A percentile compares a stretch with the other conserved stretches of the same genome.
Evolutionary conservation across 2,329 filamentous ascomycete genomes (phyloP).

Genomic region (Cytospora chrysosperma): DNA sequence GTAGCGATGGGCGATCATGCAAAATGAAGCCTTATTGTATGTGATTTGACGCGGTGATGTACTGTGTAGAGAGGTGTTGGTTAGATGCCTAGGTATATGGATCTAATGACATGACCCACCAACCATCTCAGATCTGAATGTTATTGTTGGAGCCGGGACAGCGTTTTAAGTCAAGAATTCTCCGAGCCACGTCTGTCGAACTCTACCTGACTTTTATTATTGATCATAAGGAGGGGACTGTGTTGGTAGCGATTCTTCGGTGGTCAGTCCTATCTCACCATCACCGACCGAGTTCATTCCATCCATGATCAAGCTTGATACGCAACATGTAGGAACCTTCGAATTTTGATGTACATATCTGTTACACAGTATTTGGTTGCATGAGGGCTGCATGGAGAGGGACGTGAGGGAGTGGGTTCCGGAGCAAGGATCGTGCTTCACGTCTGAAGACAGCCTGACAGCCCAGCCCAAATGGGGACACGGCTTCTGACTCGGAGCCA

Average conservation of each 20-base stretch:
- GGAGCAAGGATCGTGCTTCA: conserved; percentile 12
- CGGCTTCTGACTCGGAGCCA: conserved; percentile 11
- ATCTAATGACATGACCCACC: conserved; percentile 9
- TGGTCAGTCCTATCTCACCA: not conserved
- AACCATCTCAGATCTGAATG: conserved; percentile 15
- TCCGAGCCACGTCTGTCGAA: conserved; percentile 5
- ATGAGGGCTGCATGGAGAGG: conserved; percentile 16
- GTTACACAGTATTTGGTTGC: not conserved
- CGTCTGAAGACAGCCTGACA: not conserved
- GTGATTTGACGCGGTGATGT: no score
- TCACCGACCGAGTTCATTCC: not conserved
- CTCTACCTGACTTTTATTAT: not conserved
- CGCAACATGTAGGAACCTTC: not conserved
- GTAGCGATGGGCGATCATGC: not conserved
- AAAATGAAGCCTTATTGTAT: not conserved
- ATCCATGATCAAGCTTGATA: not conserved
- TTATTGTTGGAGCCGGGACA: conserved; percentile 6
- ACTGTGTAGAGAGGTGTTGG: conserved; percentile 3
- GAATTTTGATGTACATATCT: not conserved
- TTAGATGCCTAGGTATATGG: not conserved
- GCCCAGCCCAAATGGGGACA: conserved; percentile 9
- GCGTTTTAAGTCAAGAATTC: conserved; percentile 3
- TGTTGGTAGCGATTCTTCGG: not conserved
- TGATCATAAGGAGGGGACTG: not conserved
- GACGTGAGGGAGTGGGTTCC: conserved; percentile 1